Percentiles rank a stretch among this genome's conserved stretches.
Evolutionary conservation across 371 early-diverging fungal species (phyloP).

Genomic region (Fennellomyces sp.): DNA sequence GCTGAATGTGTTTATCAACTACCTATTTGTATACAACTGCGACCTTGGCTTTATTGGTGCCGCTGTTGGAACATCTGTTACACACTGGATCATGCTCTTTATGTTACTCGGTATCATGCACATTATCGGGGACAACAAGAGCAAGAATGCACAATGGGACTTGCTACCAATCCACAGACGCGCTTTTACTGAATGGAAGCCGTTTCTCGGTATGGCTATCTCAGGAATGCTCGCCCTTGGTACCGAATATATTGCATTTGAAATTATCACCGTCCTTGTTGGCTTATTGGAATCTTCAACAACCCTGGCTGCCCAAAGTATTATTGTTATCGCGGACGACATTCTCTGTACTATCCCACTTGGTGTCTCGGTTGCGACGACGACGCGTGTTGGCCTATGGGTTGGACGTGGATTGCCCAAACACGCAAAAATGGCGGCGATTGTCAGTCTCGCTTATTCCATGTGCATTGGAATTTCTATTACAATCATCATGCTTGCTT

Average conservation of each 20-base stretch:
- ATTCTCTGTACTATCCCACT: constrained; percentile 46
- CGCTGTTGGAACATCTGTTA: constrained; percentile 74
- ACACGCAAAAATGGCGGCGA: constrained; percentile 75
- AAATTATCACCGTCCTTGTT: constrained; percentile 79
- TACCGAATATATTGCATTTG: constrained; percentile 73
- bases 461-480: constrained; percentile 63
- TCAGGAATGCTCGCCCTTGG: constrained; percentile 57
- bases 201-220: constrained; percentile 52
- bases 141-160: constrained; percentile 54
- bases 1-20: constrained; percentile 67
- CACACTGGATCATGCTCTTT: constrained; percentile 60
- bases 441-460: constrained; percentile 69
- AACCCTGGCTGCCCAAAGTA: constrained; percentile 75
- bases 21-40: constrained; percentile 63
- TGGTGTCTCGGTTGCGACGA: constrained; percentile 66
- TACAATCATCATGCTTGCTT: constrained; percentile 37
- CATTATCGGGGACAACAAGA: constrained; percentile 33
- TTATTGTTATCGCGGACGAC: constrained; percentile 26
- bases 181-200: constrained; percentile 68
- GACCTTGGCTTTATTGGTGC: constrained; percentile 79
- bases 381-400: constrained; percentile 74
- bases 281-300: constrained; percentile 68
- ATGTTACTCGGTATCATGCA: constrained; percentile 48
- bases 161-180: constrained; percentile 66
- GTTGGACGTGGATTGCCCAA: constrained; percentile 60